A percentile compares a stretch with the other conserved stretches of the same genome.
Conservation (phyloP, 257 asterid genomes). For the Cordia subcordata region DNA sequence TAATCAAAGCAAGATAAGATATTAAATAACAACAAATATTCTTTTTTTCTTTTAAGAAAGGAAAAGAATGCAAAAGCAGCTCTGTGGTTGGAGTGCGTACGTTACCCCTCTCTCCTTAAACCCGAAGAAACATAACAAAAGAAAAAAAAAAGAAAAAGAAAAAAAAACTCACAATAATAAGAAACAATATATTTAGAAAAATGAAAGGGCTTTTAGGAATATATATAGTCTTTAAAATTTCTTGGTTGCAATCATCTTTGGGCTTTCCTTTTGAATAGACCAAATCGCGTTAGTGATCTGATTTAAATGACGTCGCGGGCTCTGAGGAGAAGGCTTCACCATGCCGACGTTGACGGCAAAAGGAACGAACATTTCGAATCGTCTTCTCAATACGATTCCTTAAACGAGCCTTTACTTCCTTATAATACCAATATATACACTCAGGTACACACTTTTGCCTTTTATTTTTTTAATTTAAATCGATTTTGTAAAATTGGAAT, state of each 20-base stretch:
- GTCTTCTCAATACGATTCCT: conserved; percentile 40
- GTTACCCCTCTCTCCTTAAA: background rate
- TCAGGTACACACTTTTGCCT: conserved; percentile 34
- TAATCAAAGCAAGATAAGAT: too few relatives aligned
- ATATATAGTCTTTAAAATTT: background rate
- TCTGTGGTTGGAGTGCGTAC: background rate
- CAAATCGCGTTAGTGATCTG: background rate
- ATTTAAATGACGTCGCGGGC: conserved; percentile 64
- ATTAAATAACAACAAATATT: too few relatives aligned
- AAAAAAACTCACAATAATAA: background rate
- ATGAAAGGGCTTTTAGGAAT: background rate
- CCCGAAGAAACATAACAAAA: background rate
- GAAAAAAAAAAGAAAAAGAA: background rate
- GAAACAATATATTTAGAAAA: background rate
- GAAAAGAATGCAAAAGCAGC: background rate
- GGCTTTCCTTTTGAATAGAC: too few relatives aligned
- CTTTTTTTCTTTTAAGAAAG: too few relatives aligned
- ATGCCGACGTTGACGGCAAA: conserved; percentile 71
- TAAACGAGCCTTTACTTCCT: conserved; percentile 82
- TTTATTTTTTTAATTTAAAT: background rate
- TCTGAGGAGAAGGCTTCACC: conserved; percentile 78
- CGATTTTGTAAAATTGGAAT: background rate
- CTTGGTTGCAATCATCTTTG: background rate
- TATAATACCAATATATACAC: conserved; percentile 21
- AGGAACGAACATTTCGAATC: conserved; percentile 40